A percentile compares a stretch with the other conserved stretches of the same genome.
These are phyloP conservation scores for Gracilaria vermiculophylla DNA, from an alignment of 23 red algal species.

Conservation along the genomic window DNA sequence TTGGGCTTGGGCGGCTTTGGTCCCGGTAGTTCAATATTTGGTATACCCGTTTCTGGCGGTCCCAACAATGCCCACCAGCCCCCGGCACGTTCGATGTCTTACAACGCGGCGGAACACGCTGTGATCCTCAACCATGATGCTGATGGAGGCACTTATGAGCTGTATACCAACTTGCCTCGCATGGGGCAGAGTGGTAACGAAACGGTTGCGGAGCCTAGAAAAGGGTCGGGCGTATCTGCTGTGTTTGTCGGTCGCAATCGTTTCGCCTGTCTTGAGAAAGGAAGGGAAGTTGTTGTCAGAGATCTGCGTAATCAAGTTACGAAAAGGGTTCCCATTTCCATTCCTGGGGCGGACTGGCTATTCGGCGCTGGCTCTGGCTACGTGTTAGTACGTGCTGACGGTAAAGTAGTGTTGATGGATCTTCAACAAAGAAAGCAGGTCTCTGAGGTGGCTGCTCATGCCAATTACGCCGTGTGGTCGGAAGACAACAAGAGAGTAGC, in stretches of 20 bases:
- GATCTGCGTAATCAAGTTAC: constrained; percentile 87
- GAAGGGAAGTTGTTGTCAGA: constrained; percentile 80
- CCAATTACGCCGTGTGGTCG: constrained; percentile 93
- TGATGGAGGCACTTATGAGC: constrained; percentile 85
- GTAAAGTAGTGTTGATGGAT: constrained; percentile 82
- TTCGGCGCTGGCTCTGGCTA: constrained; percentile 86
- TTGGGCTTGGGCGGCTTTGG: constrained; percentile 62
- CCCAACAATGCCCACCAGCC: constrained; percentile 14
- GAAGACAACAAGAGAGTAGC: constrained; percentile 90
- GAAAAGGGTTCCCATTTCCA: constrained; percentile 74
- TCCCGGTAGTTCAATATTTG: constrained; percentile 13
- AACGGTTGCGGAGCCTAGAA: constrained; percentile 70
- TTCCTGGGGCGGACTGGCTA: constrained; percentile 81
- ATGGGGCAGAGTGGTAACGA: constrained; percentile 51
- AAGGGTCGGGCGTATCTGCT: constrained; percentile 70
- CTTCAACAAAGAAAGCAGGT: constrained; percentile 84
- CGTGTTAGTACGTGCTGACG: constrained; percentile 79
- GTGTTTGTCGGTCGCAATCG: constrained; percentile 95
- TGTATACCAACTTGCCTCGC: constrained; percentile 77
- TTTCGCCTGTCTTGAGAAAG: constrained; percentile 82
- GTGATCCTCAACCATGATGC: constrained; percentile 89
- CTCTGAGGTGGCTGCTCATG: constrained; percentile 69
- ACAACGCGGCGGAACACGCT: constrained; percentile 80
- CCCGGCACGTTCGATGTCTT: constrained; percentile 83
- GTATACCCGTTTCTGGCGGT: not conserved